Conservation (phyloP, 208 protist species). For the Acanthamoeba royreba region DNA sequence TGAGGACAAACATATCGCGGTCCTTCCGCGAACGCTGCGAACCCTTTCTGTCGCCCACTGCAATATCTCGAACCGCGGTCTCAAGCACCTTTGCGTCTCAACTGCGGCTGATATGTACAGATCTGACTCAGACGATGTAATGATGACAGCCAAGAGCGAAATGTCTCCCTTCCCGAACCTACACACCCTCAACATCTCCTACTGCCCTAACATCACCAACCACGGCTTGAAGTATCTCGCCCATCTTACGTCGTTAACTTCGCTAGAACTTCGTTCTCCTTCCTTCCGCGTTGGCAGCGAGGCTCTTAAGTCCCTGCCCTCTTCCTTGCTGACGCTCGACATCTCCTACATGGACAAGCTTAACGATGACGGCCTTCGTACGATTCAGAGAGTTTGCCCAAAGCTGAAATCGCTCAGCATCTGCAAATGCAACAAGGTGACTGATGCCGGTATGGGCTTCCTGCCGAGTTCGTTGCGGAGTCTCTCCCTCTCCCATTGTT, state of each 20-base stretch:
- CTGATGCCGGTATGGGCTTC: background rate
- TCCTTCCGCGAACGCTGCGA: background rate
- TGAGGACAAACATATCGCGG: background rate
- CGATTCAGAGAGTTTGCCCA: background rate
- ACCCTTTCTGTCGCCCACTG: background rate
- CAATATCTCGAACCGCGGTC: background rate
- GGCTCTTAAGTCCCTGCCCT: background rate
- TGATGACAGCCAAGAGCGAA: background rate
- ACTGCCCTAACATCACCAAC: conserved; percentile 5
- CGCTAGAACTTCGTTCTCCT: background rate
- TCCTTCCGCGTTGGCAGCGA: background rate
- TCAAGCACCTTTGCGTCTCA: background rate
- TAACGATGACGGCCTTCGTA: background rate
- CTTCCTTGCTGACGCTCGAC: background rate
- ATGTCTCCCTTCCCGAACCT: background rate
- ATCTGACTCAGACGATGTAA: background rate
- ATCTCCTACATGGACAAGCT: conserved; percentile 18
- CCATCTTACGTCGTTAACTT: background rate
- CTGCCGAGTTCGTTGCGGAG: background rate
- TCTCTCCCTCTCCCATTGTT: background rate
- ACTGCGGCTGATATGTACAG: background rate
- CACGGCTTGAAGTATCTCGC: background rate
- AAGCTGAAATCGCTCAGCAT: background rate
- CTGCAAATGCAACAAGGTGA: conserved; percentile 1
- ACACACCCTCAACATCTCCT: background rate